Evolutionary conservation across 345 rosid species (phyloP), one percentile per base, ranked within the genome.

Genomic region (Boechera retrofracta): DNA sequence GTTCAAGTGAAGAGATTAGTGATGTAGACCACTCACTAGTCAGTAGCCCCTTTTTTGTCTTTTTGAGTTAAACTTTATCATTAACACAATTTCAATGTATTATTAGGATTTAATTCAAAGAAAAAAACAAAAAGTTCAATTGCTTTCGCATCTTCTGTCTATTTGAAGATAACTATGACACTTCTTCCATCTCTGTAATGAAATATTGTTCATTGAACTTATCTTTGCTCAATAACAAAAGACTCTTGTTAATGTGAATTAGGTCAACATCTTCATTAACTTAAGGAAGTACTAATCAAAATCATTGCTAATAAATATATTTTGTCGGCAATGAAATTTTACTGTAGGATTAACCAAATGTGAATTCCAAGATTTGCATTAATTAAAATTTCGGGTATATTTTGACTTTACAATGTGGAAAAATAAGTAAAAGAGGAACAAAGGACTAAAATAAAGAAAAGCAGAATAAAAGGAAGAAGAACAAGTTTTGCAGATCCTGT

Each of bases 341-440:
- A 66, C 74, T 78, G 64, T 78, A 39, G 64, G 74, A 72, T 72
- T 78, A 67, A 73, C 74, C 64, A 78, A 59, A 67, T 67, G 70
- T 66, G 63, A 72, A 77, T 63, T 33, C 33, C 28, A 55, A 77
- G 44, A 44, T 64, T 63, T 48, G 48, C 31, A 55, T 64, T 71
- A 11, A 64, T 63, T 64, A 36, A 64, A 56, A 35, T 47, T 56
- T 77, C 26, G 48, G n/a, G 66, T 71, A 57, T 69, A 13, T 64
- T 21, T 29, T 78, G 64, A 73, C 78, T 78, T 78, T 73, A 73
- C 70, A 78, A 42, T 32, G 54, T 59, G 18, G 32, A 5, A 10
- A 15, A 9, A 32, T 41, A 72, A 57, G 24, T 41, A 71, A 65
- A 71, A 60, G 1, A 51, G 4, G 10, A 2, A 38, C 70, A 32